phyloP scores from a whole-genome alignment of 768 basidiomycete species.

The Phylloporus sp. region DNA sequence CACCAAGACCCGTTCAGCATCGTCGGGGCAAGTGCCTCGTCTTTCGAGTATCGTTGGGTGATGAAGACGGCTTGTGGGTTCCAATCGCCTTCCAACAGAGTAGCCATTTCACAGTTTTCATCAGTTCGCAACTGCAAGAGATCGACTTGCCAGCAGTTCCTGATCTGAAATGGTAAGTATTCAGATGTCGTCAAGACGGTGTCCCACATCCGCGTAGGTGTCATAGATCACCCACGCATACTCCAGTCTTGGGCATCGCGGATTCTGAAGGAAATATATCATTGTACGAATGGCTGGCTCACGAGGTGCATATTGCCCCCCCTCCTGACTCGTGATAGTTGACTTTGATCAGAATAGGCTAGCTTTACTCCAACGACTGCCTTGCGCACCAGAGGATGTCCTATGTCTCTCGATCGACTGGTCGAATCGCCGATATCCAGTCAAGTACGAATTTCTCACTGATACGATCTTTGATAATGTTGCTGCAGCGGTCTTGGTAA shows the following conservation, averaged over 20 bases:
- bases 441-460: slow-evolving; percentile 37
- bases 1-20: slow-evolving; percentile 28
- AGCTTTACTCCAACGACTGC: slow-evolving; percentile 38
- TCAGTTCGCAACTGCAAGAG: slow-evolving; percentile 59
- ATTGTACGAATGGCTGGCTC: slow-evolving; percentile 52
- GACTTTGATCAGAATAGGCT: slow-evolving; percentile 37
- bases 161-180: slow-evolving; percentile 90
- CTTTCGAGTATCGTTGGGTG: slow-evolving; percentile 42
- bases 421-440: slow-evolving; percentile 64
- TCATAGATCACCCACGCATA: slow-evolving; percentile 40
- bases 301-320: slow-evolving; percentile 37
- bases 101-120: neutral
- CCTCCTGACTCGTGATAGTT: neutral
- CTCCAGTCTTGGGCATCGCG: slow-evolving; percentile 65
- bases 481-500: slow-evolving; percentile 45
- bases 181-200: neutral
- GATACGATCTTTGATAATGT: neutral
- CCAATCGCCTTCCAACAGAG: neutral
- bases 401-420: slow-evolving; percentile 93
- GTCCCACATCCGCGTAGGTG: slow-evolving; percentile 45
- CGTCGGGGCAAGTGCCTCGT: slow-evolving; percentile 74
- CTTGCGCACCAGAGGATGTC: slow-evolving; percentile 49
- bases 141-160: slow-evolving; percentile 76
- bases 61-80: slow-evolving; percentile 36
- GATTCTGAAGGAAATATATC: slow-evolving; percentile 82